Evolutionary conservation across 805 yeast genomes (phyloP).

Genomic region (Lipomyces chichibuensis): DNA sequence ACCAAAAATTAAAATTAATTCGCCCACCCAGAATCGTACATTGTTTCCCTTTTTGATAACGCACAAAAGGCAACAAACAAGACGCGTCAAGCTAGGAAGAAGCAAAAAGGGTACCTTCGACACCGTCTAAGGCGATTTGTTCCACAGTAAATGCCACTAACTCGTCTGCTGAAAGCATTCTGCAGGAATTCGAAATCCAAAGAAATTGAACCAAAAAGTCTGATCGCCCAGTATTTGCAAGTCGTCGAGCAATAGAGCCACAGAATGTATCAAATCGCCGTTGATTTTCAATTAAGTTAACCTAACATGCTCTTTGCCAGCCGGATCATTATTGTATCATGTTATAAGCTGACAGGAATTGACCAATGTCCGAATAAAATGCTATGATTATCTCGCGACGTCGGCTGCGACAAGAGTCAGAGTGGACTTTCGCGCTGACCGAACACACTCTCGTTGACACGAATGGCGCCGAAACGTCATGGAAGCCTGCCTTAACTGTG

Average conservation of each 20-base stretch:
- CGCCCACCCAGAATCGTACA: conserved; percentile 3
- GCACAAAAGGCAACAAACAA: too few relatives aligned
- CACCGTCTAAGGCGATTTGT: conserved; percentile 42
- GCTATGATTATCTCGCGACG: not conserved
- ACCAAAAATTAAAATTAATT: not conserved
- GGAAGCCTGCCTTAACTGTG: too few relatives aligned
- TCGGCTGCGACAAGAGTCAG: too few relatives aligned
- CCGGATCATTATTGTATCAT: not conserved
- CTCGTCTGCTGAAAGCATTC: conserved; percentile 38
- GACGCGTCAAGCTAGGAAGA: not conserved
- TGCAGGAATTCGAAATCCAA: not conserved
- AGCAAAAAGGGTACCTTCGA: conserved; percentile 36
- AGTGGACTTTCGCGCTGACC: not conserved
- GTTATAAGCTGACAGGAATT: not conserved
- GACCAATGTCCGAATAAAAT: not conserved
- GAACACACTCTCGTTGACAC: not conserved
- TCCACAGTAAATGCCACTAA: conserved; percentile 41
- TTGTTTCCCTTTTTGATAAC: too few relatives aligned
- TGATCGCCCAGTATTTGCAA: not conserved
- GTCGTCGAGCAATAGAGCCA: not conserved
- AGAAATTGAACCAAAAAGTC: not conserved
- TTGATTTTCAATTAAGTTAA: not conserved
- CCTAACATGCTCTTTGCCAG: not conserved
- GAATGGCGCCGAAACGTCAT: not conserved
- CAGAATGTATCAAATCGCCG: not conserved